These are phyloP conservation scores for Aspergillus ustus DNA, from an alignment of 2,329 filamentous ascomycete genomes.

Conservation along the genomic window DNA sequence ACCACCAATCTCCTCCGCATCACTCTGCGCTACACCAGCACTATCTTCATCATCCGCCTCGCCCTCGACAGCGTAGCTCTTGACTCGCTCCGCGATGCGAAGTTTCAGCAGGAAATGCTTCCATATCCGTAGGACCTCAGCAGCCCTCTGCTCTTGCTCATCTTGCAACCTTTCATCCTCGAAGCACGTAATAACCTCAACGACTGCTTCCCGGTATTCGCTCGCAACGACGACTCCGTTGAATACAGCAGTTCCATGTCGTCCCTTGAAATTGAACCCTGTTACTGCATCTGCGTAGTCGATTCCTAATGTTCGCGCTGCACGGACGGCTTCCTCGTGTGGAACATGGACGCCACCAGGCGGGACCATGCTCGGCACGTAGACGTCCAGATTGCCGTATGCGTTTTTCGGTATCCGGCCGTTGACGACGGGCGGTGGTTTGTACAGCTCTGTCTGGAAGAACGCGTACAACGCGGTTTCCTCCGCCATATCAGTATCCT, in stretches of 20 bases:
- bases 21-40: slow-evolving; percentile 36
- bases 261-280: slow-evolving; percentile 85
- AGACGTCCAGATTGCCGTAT: slow-evolving; percentile 67
- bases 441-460: slow-evolving; percentile 71
- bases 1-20: slow-evolving; percentile 35
- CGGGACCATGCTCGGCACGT: slow-evolving; percentile 67
- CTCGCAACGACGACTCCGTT: slow-evolving; percentile 76
- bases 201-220: slow-evolving; percentile 73
- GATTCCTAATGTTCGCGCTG: slow-evolving; percentile 75
- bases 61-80: slow-evolving; percentile 54
- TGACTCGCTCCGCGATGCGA: slow-evolving; percentile 73
- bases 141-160: slow-evolving; percentile 60
- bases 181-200: slow-evolving; percentile 70
- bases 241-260: slow-evolving; percentile 82
- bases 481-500: slow-evolving; percentile 49
- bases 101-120: slow-evolving; percentile 65
- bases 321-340: slow-evolving; percentile 65
- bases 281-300: slow-evolving; percentile 90
- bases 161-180: slow-evolving; percentile 67
- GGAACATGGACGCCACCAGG: slow-evolving; percentile 62
- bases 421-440: slow-evolving; percentile 73
- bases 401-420: slow-evolving; percentile 70
- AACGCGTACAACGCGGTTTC: slow-evolving; percentile 65
- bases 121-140: slow-evolving; percentile 60
- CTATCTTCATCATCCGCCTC: slow-evolving; percentile 44